These are phyloP conservation scores for Populus tremula DNA, from an alignment of 345 rosid species.

Conservation along the genomic window DNA sequence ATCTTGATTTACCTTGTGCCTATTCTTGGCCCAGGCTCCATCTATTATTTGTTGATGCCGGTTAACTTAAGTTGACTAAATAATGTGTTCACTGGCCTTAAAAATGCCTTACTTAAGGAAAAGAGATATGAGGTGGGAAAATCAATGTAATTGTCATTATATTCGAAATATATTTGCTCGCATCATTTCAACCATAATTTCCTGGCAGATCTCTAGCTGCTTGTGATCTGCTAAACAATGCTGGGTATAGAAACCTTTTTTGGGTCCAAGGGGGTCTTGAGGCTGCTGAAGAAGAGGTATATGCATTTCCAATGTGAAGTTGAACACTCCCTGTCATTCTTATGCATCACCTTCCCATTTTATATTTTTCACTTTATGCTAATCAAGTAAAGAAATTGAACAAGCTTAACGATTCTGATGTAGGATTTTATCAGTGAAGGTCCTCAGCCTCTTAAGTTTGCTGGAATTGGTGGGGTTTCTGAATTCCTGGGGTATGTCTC, in stretches of 20 bases:
- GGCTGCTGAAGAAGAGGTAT: constrained; percentile 83
- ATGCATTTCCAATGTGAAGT: constrained; percentile 14
- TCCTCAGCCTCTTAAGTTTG: constrained; percentile 67
- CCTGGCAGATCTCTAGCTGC: constrained; percentile 82
- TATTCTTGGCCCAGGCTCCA: too few species aligned
- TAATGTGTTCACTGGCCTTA: not conserved
- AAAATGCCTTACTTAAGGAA: not conserved
- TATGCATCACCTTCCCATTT: not conserved
- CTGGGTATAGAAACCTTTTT: constrained; percentile 79
- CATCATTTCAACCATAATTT: constrained; percentile 18
- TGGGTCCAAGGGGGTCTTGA: constrained; percentile 95
- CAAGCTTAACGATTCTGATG: constrained; percentile 15
- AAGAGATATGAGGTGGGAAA: not conserved
- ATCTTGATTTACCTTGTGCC: too few species aligned
- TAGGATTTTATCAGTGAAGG: constrained; percentile 89
- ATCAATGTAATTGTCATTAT: not conserved
- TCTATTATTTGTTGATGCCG: too few species aligned
- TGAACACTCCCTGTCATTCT: constrained; percentile 19
- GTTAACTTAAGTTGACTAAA: not conserved
- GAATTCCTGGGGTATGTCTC: constrained; percentile 81
- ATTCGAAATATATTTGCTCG: not conserved
- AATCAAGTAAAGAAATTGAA: constrained; percentile 5
- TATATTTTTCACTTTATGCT: not conserved
- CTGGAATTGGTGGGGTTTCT: constrained; percentile 86
- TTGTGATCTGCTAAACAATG: constrained; percentile 64